Base-by-base conservation (phyloP, 2,329 filamentous ascomycete species). In the Corynespora cassiicola region DNA sequence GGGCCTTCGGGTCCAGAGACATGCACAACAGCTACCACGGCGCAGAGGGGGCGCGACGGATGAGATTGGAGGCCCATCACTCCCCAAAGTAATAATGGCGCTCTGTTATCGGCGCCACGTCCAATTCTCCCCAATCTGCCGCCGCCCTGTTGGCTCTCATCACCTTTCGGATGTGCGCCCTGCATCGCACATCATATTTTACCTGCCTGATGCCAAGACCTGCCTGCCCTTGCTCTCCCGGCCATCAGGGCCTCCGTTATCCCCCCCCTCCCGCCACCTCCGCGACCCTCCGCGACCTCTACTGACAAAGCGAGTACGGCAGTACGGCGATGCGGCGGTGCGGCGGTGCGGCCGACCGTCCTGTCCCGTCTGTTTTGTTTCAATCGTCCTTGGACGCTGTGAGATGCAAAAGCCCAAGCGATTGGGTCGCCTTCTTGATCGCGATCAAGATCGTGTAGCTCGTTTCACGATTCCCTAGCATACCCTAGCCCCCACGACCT, bases 21-120 rank as follows among this genome's bases (percentile, higher is more conserved):
- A 50, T 37, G 42, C 52, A 58, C 47, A 31, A 42, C 54, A 55
- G 42, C 40, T 39, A 42, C 45, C 44, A 47, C 49, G 42, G 36
- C 37, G 27, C 36, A 38, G 33, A 21, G 17, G 23, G 22, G 37
- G 31, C 32, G 40, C 45, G 30, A 31, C 29, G 39, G 50, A 38
- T 47, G 36, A 46, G 37, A 31, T 47, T 47, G 39, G 42, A 17
- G 25, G 26, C 47, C 51, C 39, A 52, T 51, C 52, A 55, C 41
- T 31, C 39, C 29, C 16, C 43, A 35, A n/a, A 26, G 28, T 44
- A 48, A 46, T 42, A 47, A 51, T 39, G 42, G 35, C 31, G 24
- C 16, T 24, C 35, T 39, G 24, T 41, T 41, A 39, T 25, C 22
- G 5, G 37, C 31, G 49, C 55, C 47, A 47, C 52, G 24, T 15